These are phyloP conservation scores for Pseudopithomyces maydicus DNA, from an alignment of 2,329 filamentous ascomycete genomes.

Conservation along the genomic window DNA sequence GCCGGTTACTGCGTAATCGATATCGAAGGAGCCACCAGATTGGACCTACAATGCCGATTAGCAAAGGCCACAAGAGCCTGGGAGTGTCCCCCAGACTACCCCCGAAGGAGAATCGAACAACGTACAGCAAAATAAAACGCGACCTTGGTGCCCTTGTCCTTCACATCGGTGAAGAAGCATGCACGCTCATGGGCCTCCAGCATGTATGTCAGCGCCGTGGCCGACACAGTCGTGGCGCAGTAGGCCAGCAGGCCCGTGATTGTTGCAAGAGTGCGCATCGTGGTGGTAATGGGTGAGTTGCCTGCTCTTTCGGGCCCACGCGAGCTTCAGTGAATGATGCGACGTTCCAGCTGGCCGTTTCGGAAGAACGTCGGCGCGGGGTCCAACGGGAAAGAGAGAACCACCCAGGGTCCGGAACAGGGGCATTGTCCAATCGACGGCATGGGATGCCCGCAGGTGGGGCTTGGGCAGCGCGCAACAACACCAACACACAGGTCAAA, in stretches of 20 bases:
- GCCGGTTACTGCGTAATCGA: slow-evolving; percentile 88
- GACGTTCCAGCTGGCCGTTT: slow-evolving; percentile 35
- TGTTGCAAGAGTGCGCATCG: slow-evolving; percentile 42
- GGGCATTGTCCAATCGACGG: slow-evolving; percentile 22
- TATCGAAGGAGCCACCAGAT: slow-evolving; percentile 96
- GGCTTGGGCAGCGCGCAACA: too few species aligned
- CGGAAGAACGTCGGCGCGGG: slow-evolving; percentile 19
- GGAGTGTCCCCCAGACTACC: neutral
- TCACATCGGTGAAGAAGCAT: slow-evolving; percentile 87
- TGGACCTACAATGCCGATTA: slow-evolving; percentile 70
- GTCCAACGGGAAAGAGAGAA: neutral
- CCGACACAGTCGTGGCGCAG: slow-evolving; percentile 72
- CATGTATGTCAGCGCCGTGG: slow-evolving; percentile 94
- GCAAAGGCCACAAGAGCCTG: neutral
- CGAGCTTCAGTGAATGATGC: neutral
- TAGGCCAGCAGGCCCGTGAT: slow-evolving; percentile 66
- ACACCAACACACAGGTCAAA: too few species aligned
- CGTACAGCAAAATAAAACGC: slow-evolving; percentile 98
- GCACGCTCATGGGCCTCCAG: slow-evolving; percentile 88
- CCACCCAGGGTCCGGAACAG: slow-evolving; percentile 18
- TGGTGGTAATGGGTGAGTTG: slow-evolving; percentile 15
- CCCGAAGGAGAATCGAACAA: neutral
- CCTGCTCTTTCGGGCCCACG: neutral
- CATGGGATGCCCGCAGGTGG: neutral
- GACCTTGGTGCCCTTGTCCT: slow-evolving; percentile 82